These are phyloP conservation scores for Solanum chiquidenum DNA, from an alignment of 257 asterid species.

Conservation along the genomic window DNA sequence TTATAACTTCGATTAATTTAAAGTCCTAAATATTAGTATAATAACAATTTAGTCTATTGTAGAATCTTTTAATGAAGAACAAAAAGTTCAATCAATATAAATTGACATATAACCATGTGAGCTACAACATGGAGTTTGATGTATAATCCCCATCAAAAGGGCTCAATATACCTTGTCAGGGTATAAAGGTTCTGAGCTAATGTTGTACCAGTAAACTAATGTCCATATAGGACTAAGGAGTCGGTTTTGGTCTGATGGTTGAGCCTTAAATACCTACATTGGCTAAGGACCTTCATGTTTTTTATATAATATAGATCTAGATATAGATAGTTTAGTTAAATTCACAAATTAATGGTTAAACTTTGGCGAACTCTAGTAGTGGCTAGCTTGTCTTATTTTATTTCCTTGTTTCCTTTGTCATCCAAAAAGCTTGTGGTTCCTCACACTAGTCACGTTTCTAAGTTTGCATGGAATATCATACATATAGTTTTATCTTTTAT, in stretches of 20 bases:
- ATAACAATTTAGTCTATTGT: too few relatives aligned
- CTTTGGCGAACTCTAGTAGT: background rate
- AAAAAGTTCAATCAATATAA: too few relatives aligned
- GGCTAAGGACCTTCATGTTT: background rate
- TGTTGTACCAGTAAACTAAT: too few relatives aligned
- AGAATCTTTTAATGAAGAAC: background rate
- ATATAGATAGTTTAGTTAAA: background rate
- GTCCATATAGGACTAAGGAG: too few relatives aligned
- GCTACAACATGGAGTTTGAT: too few relatives aligned
- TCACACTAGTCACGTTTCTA: background rate
- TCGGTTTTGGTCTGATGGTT: too few relatives aligned
- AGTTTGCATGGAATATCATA: background rate
- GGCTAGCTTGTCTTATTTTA: background rate
- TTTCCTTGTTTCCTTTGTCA: background rate
- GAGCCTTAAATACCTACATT: too few relatives aligned
- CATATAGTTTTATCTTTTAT: background rate
- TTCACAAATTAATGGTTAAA: background rate
- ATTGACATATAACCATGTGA: too few relatives aligned
- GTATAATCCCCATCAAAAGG: too few relatives aligned
- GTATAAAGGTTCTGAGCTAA: too few relatives aligned
- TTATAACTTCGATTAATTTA: too few relatives aligned
- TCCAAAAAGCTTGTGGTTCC: background rate
- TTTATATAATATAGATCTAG: background rate
- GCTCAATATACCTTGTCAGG: too few relatives aligned
- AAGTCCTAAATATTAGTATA: background rate